A percentile compares a stretch with the other conserved stretches of the same genome.
These are phyloP conservation scores for Fraxinus paxiana DNA, from an alignment of 305 asterid genomes.

Conservation along the genomic window DNA sequence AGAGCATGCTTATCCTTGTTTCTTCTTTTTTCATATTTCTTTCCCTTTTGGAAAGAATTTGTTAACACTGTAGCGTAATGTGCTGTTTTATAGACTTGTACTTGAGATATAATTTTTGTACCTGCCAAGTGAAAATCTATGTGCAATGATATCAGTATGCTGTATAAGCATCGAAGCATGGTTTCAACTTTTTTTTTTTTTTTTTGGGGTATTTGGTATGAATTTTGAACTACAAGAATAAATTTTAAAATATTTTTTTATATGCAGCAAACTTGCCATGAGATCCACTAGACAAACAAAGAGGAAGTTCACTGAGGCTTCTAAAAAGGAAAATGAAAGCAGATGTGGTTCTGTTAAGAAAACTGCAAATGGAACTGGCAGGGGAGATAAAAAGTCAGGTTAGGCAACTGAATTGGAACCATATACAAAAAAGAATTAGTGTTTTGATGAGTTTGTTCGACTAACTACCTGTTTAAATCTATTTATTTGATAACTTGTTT, in stretches of 20 bases:
- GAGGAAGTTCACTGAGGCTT: constrained; percentile 38
- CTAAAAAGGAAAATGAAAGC: constrained; percentile 34
- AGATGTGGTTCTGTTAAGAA: constrained; percentile 31
- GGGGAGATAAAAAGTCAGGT: constrained; percentile 43
- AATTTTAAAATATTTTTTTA: neutral
- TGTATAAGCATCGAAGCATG: neutral
- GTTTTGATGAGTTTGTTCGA: constrained; percentile 16
- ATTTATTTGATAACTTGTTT: neutral
- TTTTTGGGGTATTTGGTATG: neutral
- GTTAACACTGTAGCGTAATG: neutral
- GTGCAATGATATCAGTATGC: neutral
- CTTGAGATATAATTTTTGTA: neutral
- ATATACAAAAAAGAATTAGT: neutral
- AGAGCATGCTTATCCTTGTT: neutral
- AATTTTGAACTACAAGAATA: neutral
- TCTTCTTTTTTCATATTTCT: neutral
- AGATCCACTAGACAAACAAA: constrained; percentile 37
- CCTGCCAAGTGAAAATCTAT: neutral
- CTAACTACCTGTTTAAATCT: constrained; percentile 2
- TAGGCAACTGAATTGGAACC: constrained; percentile 18
- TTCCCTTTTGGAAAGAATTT: neutral
- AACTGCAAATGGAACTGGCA: constrained; percentile 34
- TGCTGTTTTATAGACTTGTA: neutral
- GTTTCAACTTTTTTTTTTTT: neutral
- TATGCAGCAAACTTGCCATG: constrained; percentile 39